Percentiles rank a stretch among this genome's conserved stretches.
These are phyloP conservation scores for Smallanthus sonchifolius DNA, from an alignment of 129 eudicot species.

Conservation along the genomic window DNA sequence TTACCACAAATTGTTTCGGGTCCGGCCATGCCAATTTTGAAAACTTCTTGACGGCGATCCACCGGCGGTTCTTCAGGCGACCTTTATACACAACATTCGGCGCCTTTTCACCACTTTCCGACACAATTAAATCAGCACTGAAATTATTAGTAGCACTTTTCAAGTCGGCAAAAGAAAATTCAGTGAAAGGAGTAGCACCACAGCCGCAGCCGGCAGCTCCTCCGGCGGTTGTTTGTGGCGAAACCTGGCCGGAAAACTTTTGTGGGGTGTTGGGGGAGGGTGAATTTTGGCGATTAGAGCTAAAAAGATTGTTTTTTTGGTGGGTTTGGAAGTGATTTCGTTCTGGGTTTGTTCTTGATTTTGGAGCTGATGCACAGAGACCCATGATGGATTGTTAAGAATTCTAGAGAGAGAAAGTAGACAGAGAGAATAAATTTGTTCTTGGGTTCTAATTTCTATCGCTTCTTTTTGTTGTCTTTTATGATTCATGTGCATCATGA, in stretches of 20 bases:
- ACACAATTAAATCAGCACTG: slow-evolving; percentile 48
- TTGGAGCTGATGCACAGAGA: slow-evolving; percentile 52
- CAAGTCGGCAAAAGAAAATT: slow-evolving; percentile 48
- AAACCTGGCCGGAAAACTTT: slow-evolving; percentile 28
- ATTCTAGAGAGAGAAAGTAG: slow-evolving; percentile 9
- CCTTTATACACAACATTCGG: slow-evolving; percentile 73
- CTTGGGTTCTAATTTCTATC: slow-evolving; percentile 35
- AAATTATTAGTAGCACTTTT: slow-evolving; percentile 60
- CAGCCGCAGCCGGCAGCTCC: slow-evolving; percentile 14
- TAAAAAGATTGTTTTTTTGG: slow-evolving; percentile 24
- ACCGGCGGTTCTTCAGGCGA: slow-evolving; percentile 46
- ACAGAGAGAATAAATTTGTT: slow-evolving; percentile 21
- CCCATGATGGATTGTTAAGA: slow-evolving; percentile 43
- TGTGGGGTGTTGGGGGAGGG: slow-evolving; percentile 29
- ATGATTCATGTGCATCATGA: slow-evolving; percentile 11
- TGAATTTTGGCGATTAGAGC: slow-evolving; percentile 17
- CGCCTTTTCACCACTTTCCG: slow-evolving; percentile 69
- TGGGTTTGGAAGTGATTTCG: slow-evolving; percentile 23
- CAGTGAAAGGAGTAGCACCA: slow-evolving; percentile 36
- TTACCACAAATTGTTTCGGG: slow-evolving; percentile 68
- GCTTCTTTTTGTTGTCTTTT: slow-evolving; percentile 28
- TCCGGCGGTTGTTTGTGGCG: slow-evolving; percentile 19
- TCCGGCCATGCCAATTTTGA: slow-evolving; percentile 72
- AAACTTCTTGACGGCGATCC: slow-evolving; percentile 75
- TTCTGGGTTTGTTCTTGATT: slow-evolving; percentile 47